Conservation (phyloP, 108 stramenopile species). For the Skeletonema tropicum region DNA sequence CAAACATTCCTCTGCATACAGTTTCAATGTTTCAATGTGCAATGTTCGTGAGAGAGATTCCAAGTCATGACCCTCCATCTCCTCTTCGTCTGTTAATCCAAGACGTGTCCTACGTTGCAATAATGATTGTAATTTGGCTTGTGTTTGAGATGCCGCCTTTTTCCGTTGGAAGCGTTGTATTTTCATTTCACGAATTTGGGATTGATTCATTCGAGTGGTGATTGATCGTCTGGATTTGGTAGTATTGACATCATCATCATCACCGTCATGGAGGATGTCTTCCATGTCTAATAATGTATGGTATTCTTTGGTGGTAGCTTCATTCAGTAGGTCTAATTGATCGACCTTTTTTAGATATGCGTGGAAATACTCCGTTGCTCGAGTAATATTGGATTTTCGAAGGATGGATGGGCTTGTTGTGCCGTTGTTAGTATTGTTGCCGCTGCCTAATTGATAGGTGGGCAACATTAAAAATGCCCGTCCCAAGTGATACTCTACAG, state of each 20-base stretch:
- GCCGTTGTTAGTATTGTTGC: background rate
- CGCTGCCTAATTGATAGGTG: conserved; percentile 21
- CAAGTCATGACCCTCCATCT: conserved; percentile 75
- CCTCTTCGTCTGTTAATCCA: conserved; percentile 55
- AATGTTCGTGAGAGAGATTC: conserved; percentile 66
- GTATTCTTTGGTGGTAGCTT: conserved; percentile 55
- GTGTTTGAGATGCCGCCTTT: conserved; percentile 29
- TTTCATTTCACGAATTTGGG: conserved; percentile 54
- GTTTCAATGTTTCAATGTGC: conserved; percentile 51
- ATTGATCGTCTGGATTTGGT: background rate
- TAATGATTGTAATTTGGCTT: conserved; percentile 49
- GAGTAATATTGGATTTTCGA: conserved; percentile 52
- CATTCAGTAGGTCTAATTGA: conserved; percentile 48
- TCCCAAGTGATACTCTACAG: conserved; percentile 72
- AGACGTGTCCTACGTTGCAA: conserved; percentile 60
- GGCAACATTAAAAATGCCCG: conserved; percentile 58
- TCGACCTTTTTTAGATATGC: conserved; percentile 63
- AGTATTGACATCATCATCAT: background rate
- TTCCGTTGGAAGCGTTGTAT: conserved; percentile 41
- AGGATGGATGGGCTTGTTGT: conserved; percentile 12
- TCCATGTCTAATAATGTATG: conserved; percentile 53
- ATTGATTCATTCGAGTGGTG: conserved; percentile 2
- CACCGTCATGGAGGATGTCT: conserved; percentile 27
- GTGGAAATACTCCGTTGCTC: conserved; percentile 56
- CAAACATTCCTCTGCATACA: conserved; percentile 58